These are phyloP conservation scores for Periconia digitata DNA, from an alignment of 2,329 filamentous ascomycete genomes.

Conservation along the genomic window DNA sequence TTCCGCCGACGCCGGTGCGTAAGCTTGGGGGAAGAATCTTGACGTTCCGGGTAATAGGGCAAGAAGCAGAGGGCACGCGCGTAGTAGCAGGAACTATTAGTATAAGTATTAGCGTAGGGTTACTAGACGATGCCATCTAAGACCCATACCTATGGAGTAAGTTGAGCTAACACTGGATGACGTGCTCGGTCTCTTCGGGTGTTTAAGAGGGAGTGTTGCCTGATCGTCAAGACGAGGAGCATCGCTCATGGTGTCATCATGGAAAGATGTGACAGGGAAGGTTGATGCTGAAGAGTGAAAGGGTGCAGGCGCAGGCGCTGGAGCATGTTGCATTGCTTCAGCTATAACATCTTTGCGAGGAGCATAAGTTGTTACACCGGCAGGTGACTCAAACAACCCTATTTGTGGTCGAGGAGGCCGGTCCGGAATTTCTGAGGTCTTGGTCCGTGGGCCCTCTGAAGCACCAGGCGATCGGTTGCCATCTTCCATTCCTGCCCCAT, in stretches of 20 bases:
- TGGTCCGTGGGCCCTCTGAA: conserved; percentile 10
- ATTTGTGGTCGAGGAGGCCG: conserved; percentile 24
- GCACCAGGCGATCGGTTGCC: conserved; percentile 15
- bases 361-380: conserved; percentile 2
- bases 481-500: conserved; percentile 1
- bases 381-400: conserved; percentile 25
- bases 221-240: neutral
- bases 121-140: conserved; percentile 22
- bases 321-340: conserved; percentile 23
- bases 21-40: conserved; percentile 15
- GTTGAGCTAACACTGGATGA: conserved; percentile 24
- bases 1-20: conserved; percentile 29
- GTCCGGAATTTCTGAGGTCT: conserved; percentile 22
- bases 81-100: conserved; percentile 1
- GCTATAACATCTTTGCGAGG: conserved; percentile 24
- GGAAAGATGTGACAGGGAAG: neutral
- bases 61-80: conserved; percentile 17
- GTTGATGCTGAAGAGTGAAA: conserved; percentile 1
- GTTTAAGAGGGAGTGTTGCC: conserved; percentile 8
- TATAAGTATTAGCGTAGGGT: conserved; percentile 28
- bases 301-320: neutral
- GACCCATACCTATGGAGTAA: conserved; percentile 32
- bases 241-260: neutral
- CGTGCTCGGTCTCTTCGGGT: conserved; percentile 18
- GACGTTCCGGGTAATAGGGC: conserved; percentile 26